These are phyloP conservation scores for Pelargonium fulgidum DNA, from an alignment of 441 rosid genomes.

Conservation along the genomic window DNA sequence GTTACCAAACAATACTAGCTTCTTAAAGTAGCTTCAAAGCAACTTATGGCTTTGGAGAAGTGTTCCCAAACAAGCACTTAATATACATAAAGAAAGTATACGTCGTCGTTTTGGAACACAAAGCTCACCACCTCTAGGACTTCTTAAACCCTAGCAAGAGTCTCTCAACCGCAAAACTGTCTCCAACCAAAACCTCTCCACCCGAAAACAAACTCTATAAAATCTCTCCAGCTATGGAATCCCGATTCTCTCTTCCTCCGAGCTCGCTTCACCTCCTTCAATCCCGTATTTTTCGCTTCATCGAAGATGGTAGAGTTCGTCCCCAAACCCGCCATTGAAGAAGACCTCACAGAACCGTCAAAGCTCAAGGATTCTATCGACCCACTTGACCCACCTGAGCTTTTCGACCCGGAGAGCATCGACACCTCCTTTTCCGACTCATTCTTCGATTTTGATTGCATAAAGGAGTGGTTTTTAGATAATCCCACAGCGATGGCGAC, in stretches of 20 bases:
- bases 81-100: no score
- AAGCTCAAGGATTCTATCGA: conserved; percentile 1
- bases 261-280: not conserved
- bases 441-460: conserved; percentile 55
- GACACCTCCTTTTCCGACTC: conserved; percentile 41
- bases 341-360: conserved; percentile 10
- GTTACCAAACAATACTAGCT: no score
- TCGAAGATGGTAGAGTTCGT: conserved; percentile 55
- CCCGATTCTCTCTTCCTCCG: not conserved
- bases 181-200: not conserved
- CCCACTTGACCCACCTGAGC: not conserved
- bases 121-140: not conserved
- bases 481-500: conserved; percentile 14
- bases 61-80: no score
- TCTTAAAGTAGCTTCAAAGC: no score
- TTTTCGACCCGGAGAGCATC: conserved; percentile 15
- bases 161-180: no score
- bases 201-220: not conserved
- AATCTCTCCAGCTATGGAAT: not conserved
- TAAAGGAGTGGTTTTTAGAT: conserved; percentile 44
- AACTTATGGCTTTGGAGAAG: no score
- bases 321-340: conserved; percentile 30
- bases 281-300: not conserved
- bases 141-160: no score
- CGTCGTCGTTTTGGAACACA: not conserved